Evolutionary conservation across 2,329 filamentous ascomycete species (phyloP), one percentile per base, ranked within the genome.

Genomic region (Ceratocystis harringtonii): DNA sequence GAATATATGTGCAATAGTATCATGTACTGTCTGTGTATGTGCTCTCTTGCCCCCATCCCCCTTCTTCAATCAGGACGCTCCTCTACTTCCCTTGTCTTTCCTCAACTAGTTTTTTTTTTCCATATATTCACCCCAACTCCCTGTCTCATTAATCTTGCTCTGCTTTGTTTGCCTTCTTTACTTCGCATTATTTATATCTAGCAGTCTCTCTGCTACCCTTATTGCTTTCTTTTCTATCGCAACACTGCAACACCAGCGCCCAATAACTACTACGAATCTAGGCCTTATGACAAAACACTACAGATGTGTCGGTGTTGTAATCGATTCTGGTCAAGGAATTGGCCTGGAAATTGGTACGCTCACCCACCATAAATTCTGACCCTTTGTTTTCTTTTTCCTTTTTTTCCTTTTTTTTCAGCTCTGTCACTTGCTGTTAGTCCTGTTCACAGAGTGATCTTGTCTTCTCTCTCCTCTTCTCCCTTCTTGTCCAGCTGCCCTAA

Each of bases 311-410:
- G 63, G 63, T 8, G 12, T 64, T 57, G 52, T 64, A 17, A 48
- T 60, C 28, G 63, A 58, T 17, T 52, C 63, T 3, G 55, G 36
- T 19, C 41, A 15, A 28, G 52, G 52, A 28, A n/a, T 64, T 36
- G 63, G 63, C n/a, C 52, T 64, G 30, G 50, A 52, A 30, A 48
- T 48, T 8, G 63, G 63, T 64, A 60, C 19, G 61, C 43, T 43
- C 22, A 12, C 43, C 10, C 25, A 15, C 19, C 48, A 10, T 10
- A 12, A 41, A 41, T 41, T 41, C 36, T 10, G 36, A 12, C 36
- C 36, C 36, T 41, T 1, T 41, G 10, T 41, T 41, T 41, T 44
- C 12, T n/a, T 5, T 19, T 8, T 19, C 3, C 15, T 1, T 45
- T 45, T 19, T 25, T 25, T 25, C 22, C 22, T 45, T 6, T 19